A percentile compares a stretch with the other conserved stretches of the same genome.
These are phyloP conservation scores for Trichoderma sp. DNA, from an alignment of 2,329 filamentous ascomycete species.

Conservation along the genomic window DNA sequence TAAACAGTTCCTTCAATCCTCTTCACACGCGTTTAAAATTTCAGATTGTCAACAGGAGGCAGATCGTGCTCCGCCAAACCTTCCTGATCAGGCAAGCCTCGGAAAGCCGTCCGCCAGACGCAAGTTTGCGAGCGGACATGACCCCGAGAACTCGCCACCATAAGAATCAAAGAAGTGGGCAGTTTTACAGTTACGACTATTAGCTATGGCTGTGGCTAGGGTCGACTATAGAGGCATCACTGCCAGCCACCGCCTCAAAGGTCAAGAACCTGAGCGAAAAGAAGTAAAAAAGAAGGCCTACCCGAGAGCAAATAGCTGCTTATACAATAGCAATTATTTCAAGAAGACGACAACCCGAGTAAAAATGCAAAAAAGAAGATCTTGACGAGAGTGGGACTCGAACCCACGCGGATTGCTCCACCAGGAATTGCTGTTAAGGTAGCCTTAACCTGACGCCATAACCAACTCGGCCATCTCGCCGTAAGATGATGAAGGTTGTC, in stretches of 20 bases:
- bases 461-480: constrained; percentile 27
- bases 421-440: constrained; percentile 27
- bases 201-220: neutral
- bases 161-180: neutral
- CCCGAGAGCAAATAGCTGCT: neutral
- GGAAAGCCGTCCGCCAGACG: neutral
- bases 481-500: neutral
- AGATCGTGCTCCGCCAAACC: neutral
- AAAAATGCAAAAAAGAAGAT: constrained; percentile 12
- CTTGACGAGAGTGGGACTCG: constrained; percentile 29
- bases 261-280: neutral
- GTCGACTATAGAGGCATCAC: neutral
- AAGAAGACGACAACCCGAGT: neutral
- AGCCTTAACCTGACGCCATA: constrained; percentile 28
- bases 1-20: neutral
- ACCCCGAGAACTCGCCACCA: neutral
- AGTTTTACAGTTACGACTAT: too few species aligned
- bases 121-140: neutral
- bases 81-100: constrained; percentile 13
- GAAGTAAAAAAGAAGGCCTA: neutral
- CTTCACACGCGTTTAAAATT: too few species aligned
- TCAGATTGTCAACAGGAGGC: neutral
- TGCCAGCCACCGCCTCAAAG: neutral
- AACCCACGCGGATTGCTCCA: constrained; percentile 29
- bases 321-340: neutral